A percentile compares a stretch with the other conserved stretches of the same genome.
Evolutionary conservation across 345 rosid genomes (phyloP).

Genomic region (Anastatica hierochuntica): DNA sequence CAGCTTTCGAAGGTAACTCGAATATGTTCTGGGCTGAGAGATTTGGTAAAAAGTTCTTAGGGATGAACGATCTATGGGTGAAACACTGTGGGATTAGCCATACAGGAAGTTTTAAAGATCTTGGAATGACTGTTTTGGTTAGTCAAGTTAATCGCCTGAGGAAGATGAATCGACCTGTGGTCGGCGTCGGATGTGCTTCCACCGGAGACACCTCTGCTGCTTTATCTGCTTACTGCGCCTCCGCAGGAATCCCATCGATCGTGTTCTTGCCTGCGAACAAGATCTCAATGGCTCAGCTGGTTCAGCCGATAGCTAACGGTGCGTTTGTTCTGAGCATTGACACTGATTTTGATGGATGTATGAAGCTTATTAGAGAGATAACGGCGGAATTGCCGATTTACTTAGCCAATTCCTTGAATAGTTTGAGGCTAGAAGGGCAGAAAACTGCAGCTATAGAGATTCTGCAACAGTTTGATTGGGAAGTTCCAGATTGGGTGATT

Average conservation of each 20-base stretch:
- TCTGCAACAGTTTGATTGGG: slow-evolving; percentile 89
- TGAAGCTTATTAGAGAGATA: slow-evolving; percentile 76
- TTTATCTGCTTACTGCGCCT: slow-evolving; percentile 71
- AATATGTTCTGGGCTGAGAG: slow-evolving; percentile 92
- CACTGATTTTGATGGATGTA: slow-evolving; percentile 89
- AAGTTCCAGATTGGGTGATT: slow-evolving; percentile 95
- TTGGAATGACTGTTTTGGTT: slow-evolving; percentile 90
- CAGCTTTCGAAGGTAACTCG: slow-evolving; percentile 90
- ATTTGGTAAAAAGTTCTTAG: slow-evolving; percentile 59
- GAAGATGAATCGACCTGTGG: slow-evolving; percentile 57
- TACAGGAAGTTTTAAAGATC: slow-evolving; percentile 86
- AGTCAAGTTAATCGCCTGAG: slow-evolving; percentile 83
- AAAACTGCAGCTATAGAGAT: slow-evolving; percentile 89
- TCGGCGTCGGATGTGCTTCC: slow-evolving; percentile 91
- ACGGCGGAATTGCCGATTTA: slow-evolving; percentile 76
- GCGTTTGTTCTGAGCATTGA: slow-evolving; percentile 86
- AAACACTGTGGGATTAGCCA: slow-evolving; percentile 93
- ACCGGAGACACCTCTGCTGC: slow-evolving; percentile 94
- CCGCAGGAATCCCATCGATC: slow-evolving; percentile 86
- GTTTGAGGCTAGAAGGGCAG: slow-evolving; percentile 85
- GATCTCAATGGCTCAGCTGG: slow-evolving; percentile 90
- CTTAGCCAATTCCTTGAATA: slow-evolving; percentile 75
- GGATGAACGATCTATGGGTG: slow-evolving; percentile 87
- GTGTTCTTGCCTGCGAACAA: slow-evolving; percentile 79
- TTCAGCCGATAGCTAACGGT: slow-evolving; percentile 87